Base-by-base conservation (phyloP, 345 rosid species). In the Dipteronia sinensis region DNA sequence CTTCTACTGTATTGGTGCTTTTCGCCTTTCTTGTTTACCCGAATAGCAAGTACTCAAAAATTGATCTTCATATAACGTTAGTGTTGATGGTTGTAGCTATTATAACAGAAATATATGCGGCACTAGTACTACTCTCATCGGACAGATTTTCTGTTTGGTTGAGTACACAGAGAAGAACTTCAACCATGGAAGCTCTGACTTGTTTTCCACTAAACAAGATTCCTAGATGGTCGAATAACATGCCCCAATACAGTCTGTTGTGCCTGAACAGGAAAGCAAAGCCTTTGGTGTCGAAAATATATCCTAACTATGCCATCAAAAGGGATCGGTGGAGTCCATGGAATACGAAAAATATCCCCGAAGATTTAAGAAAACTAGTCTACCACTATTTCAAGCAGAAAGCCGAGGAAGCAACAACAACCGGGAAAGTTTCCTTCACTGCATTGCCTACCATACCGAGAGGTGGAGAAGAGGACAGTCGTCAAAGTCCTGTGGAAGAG, bases 51-150 rank as follows among this genome's bases (percentile, higher is more conserved):
- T 17, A 46, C 4, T 70, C 1, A 9, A 16, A 58, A 0, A 69
- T 72, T 27, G 88, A 87, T 20, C 69, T 87, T 73, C 65, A 65
- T 40, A 70, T 89, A 8, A 69, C 88, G 2, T 89, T 84, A 13
- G 65, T 79, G 15, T 67, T 89, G 80, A 77, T 87, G 4, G 67
- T 49, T 34, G 88, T 77, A 2, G 85, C 85, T 12, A 25, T 84
- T 72, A 74, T 68, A 40, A 46, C 84, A 27, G 90, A 89, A 59
- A 16, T 76, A 20, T 75, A 63, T 64, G 68, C 79, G 2, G 25
- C 40, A 10, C 2, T 64, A 0, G 10, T 46, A 17, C 62, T 61
- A 4, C 11, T 75, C 16, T 31, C 65, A 25, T 80, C 80, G 0
- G 76, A 67, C 15, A 8, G 68, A 75, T 51, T 53, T 42, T 20